Evolutionary conservation across 805 yeast species (phyloP), one percentile per base, ranked within the genome.

Genomic region (Groenewaldozyma salmanticensis): DNA sequence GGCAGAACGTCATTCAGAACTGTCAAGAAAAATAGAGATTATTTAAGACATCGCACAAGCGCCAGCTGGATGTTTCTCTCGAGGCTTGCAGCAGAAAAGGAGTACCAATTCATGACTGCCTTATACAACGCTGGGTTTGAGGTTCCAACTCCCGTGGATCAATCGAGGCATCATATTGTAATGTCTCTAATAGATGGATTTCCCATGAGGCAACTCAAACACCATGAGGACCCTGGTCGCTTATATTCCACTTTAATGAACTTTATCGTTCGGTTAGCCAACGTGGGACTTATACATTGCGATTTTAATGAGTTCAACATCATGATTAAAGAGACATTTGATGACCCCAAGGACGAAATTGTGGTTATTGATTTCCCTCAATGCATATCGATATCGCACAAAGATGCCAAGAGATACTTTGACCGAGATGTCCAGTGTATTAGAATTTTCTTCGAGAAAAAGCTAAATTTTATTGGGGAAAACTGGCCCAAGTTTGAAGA

Each of bases 361-460:
- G 81, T 88, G 17, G 95, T 92, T 21, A 90, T 92, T 54, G 99
- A 92, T 70, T 92, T 92, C 69, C 99, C 99, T 2, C 99, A 92
- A 63, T 90, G 96, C 75, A 82, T 92, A 15, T 85, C 96, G 18
- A 83, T 84, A 35, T 88, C 82, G 50, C 99, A 92, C 57, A 70
- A 68, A 2, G 96, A 92, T 58, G 96, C 97, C 4, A 80, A 80
- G 47, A 74, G 71, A 43, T 88, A 85, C 60, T 92, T 92, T 61
- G 76, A 84, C 52, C 74, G 99, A 65, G 99, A 92, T 63, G 94
- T 92, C 19, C 83, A 85, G 43, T 88, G 97, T 61, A 79, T 92
- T 40, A 71, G 87, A 47, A 70, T 78, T 35, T 92, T 90, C 55
- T 92, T 92, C 65, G 77, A 70, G 45, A 77, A 76, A 58, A 82